Conservation (phyloP, 1,139 yeast genomes). For the Suhomyces kunorum region DNA sequence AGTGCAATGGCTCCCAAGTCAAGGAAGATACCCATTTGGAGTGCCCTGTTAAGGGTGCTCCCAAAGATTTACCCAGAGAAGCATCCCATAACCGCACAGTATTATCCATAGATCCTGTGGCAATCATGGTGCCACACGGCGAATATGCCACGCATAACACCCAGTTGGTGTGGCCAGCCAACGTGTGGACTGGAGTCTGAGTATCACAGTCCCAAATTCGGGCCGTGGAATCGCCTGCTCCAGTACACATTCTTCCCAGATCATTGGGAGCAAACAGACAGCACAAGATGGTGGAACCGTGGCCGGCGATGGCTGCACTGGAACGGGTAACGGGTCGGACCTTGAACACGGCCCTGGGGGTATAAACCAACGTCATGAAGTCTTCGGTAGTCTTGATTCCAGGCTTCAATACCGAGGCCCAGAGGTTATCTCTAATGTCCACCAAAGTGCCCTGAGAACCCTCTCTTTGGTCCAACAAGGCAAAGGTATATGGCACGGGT, state of each 20-base stretch:
- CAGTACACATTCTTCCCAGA: constrained; percentile 85
- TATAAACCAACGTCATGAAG: constrained; percentile 82
- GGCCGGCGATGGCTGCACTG: constrained; percentile 92
- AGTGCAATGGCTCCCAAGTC: constrained; percentile 93
- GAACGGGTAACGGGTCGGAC: constrained; percentile 91
- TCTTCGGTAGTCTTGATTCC: constrained; percentile 91
- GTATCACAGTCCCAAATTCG: constrained; percentile 97
- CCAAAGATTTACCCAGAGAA: constrained; percentile 69
- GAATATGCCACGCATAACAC: constrained; percentile 92
- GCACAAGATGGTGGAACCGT: constrained; percentile 88
- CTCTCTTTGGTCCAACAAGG: constrained; percentile 50
- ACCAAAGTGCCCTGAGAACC: constrained; percentile 40
- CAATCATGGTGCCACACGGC: constrained; percentile 87
- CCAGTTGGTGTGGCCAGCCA: constrained; percentile 90
- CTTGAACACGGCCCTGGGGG: constrained; percentile 93
- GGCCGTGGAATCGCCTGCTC: constrained; percentile 98
- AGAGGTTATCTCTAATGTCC: constrained; percentile 77
- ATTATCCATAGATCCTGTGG: constrained; percentile 96
- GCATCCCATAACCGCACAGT: constrained; percentile 84
- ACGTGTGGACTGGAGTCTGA: constrained; percentile 81
- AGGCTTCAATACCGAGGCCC: constrained; percentile 79
- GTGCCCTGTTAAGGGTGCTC: constrained; percentile 78
- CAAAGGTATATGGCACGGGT: constrained; percentile 87
- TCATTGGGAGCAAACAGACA: constrained; percentile 93
- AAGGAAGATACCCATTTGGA: constrained; percentile 85